Evolutionary conservation across 129 eudicot genomes (phyloP).

Genomic region (Ambrosia trifida): DNA sequence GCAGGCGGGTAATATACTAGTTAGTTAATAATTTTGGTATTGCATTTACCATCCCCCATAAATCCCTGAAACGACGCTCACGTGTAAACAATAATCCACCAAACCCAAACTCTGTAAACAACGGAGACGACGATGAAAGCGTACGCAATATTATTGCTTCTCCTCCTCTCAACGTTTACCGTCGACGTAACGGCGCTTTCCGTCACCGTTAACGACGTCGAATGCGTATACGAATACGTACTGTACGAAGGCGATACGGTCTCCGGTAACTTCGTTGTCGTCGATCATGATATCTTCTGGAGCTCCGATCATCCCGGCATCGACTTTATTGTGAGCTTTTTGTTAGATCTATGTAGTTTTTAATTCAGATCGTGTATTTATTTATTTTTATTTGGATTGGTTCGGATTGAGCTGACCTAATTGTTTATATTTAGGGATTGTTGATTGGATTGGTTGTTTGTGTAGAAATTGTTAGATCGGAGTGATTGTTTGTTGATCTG

Average conservation of each 20-base stretch:
- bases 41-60: no score
- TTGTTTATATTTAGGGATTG: conserved; percentile 4
- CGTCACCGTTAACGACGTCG: conserved; percentile 79
- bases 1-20: no score
- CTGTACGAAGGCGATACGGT: conserved; percentile 89
- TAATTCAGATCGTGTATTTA: not conserved
- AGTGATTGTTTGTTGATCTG: conserved; percentile 20
- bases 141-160: conserved; percentile 34
- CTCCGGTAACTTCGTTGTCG: conserved; percentile 91
- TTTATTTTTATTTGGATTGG: not conserved
- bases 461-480: not conserved
- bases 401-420: conserved; percentile 11
- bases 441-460: not conserved
- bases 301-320: conserved; percentile 98
- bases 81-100: not conserved
- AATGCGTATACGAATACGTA: conserved; percentile 90
- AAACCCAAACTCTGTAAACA: conserved; percentile 3
- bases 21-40: no score
- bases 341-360: conserved; percentile 5
- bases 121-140: conserved; percentile 35
- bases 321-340: conserved; percentile 56
- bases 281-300: conserved; percentile 96
- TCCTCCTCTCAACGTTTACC: conserved; percentile 39
- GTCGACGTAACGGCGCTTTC: conserved; percentile 52
- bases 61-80: conserved; percentile 14